phyloP scores from a whole-genome alignment of 768 basidiomycete species.

The Gloeopeniophorella convolvens region DNA sequence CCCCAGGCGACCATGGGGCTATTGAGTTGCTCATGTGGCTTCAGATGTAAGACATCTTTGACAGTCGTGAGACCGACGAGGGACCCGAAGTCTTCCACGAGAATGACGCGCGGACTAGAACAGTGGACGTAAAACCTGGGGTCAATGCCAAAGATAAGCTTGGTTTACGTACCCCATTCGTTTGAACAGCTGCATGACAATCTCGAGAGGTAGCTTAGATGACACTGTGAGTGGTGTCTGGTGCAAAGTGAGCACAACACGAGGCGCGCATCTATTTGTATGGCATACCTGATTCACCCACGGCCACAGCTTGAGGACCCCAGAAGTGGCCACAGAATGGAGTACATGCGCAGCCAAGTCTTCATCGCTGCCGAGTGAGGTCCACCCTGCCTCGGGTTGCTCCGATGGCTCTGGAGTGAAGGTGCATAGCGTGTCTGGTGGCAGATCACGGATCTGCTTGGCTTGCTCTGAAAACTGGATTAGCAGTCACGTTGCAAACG shows the following conservation, averaged over 20 bases:
- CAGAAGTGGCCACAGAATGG: constrained; percentile 49
- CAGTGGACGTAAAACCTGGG: not conserved
- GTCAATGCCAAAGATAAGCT: not conserved
- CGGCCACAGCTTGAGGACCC: constrained; percentile 66
- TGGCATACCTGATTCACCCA: constrained; percentile 88
- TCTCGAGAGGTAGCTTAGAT: constrained; percentile 87
- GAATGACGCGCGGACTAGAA: constrained; percentile 85
- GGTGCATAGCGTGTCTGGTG: constrained; percentile 61
- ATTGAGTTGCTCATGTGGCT: constrained; percentile 14
- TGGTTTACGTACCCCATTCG: constrained; percentile 79
- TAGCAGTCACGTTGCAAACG: too few species aligned
- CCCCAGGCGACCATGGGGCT: constrained; percentile 18
- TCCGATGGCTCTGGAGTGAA: constrained; percentile 55
- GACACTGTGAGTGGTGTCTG: constrained; percentile 94
- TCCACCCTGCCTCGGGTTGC: constrained; percentile 40
- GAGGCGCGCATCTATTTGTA: not conserved
- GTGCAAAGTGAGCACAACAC: constrained; percentile 3
- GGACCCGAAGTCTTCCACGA: constrained; percentile 81
- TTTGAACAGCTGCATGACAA: constrained; percentile 96
- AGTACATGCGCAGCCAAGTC: constrained; percentile 62
- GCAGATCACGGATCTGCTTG: constrained; percentile 52
- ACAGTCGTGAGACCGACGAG: constrained; percentile 88
- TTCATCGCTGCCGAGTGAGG: constrained; percentile 56
- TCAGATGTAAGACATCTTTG: constrained; percentile 92
- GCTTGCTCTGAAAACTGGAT: too few species aligned